Percentiles rank a stretch among this genome's conserved stretches.
phyloP scores from a whole-genome alignment of 1,284 basidiomycete species.

The Cryptococcus sp. region DNA sequence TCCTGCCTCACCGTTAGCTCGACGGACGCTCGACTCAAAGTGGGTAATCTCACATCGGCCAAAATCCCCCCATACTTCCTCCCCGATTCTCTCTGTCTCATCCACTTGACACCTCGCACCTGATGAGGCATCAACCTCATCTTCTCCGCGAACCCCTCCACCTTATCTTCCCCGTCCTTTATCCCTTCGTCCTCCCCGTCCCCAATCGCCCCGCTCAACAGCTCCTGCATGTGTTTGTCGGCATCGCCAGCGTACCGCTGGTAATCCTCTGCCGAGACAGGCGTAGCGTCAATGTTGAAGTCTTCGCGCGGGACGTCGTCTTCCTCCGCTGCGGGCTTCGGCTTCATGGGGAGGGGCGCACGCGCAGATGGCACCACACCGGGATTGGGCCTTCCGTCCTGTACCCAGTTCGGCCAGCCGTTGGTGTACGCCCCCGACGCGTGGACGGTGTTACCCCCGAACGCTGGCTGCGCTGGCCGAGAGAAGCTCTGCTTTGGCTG shows the following conservation, averaged over 20 bases:
- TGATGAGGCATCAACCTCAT: constrained; percentile 81
- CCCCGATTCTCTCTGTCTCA: constrained; percentile 74
- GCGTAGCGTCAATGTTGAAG: constrained; percentile 38
- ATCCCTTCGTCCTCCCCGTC: constrained; percentile 49
- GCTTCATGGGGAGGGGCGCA: constrained; percentile 3
- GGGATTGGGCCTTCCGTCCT: constrained; percentile 11
- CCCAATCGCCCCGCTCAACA: constrained; percentile 51
- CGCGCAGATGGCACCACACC: constrained; percentile 6
- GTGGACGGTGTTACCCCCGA: not conserved
- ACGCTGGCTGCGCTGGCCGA: constrained; percentile 10
- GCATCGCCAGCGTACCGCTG: constrained; percentile 49
- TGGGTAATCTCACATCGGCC: constrained; percentile 67
- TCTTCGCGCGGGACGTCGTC: constrained; percentile 32
- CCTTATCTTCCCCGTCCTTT: constrained; percentile 60
- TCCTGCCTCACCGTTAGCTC: constrained; percentile 33
- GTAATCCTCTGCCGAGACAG: constrained; percentile 36
- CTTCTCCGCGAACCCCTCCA: constrained; percentile 67
- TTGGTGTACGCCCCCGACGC: not conserved
- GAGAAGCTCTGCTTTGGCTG: constrained; percentile 16
- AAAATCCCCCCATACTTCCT: constrained; percentile 82
- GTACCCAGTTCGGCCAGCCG: constrained; percentile 14
- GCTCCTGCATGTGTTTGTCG: constrained; percentile 55
- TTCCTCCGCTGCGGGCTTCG: constrained; percentile 2
- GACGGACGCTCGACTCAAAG: not conserved
- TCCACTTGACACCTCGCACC: constrained; percentile 75